These are phyloP conservation scores for Phanerochaete carnosa DNA, from an alignment of 768 basidiomycete genomes.

Conservation along the genomic window DNA sequence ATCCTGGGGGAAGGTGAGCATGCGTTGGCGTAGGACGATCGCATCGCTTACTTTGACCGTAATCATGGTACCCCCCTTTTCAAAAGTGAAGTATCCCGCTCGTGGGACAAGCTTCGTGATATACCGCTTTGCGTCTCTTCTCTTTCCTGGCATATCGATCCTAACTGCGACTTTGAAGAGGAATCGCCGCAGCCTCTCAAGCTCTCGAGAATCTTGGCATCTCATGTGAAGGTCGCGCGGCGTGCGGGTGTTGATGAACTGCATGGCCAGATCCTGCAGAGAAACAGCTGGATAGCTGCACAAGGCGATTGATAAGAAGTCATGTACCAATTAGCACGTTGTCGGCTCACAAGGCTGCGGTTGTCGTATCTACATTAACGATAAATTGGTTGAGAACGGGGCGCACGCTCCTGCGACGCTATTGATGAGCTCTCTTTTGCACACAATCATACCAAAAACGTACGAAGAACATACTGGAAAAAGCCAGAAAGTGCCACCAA, in stretches of 20 bases:
- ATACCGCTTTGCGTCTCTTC: not conserved
- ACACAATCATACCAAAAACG: not conserved
- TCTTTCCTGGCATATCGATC: not conserved
- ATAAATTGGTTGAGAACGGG: slow-evolving; percentile 1
- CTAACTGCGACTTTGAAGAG: slow-evolving; percentile 1
- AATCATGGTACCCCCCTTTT: not conserved
- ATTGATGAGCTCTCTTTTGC: too few species aligned
- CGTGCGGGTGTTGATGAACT: not conserved
- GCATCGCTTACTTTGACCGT: slow-evolving; percentile 2
- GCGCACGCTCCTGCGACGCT: slow-evolving; percentile 8
- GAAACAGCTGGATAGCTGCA: slow-evolving; percentile 2
- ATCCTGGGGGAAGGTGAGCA: not conserved
- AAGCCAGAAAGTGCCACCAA: slow-evolving; percentile 4
- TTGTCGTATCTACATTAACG: slow-evolving; percentile 12
- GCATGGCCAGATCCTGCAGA: not conserved
- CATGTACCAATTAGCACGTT: not conserved
- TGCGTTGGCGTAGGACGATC: too few species aligned
- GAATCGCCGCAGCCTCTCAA: slow-evolving; percentile 5
- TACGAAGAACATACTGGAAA: slow-evolving; percentile 7
- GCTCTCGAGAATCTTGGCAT: not conserved
- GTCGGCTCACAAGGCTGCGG: slow-evolving; percentile 9
- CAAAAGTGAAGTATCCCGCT: not conserved
- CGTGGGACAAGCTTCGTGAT: not conserved
- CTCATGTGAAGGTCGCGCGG: not conserved
- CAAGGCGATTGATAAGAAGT: not conserved